Conservation (phyloP, 108 stramenopile species). For the Chaetoceros tenuissimus region DNA sequence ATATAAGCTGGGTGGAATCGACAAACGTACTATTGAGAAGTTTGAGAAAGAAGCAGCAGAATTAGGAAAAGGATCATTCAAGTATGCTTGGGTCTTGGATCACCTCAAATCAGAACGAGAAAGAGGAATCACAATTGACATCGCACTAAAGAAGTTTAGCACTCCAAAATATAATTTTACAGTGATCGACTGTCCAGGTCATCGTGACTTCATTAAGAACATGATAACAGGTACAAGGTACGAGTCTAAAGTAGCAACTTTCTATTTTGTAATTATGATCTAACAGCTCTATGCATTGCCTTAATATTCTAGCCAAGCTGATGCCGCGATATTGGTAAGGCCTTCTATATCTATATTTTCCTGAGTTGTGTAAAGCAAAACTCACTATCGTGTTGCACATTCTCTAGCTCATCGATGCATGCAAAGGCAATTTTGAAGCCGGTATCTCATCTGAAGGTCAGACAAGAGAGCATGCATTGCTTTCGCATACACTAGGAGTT, state of each 20-base stretch:
- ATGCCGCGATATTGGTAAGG: conserved; percentile 77
- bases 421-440: conserved; percentile 80
- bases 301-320: conserved; percentile 95
- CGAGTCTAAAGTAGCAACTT: too few relatives aligned
- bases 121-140: conserved; percentile 93
- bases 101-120: conserved; percentile 93
- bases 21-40: conserved; percentile 93
- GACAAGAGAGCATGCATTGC: conserved; percentile 88
- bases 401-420: conserved; percentile 46
- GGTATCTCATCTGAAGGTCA: conserved; percentile 89
- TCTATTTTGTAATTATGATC: too few relatives aligned
- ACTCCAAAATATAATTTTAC: conserved; percentile 83
- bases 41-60: conserved; percentile 93
- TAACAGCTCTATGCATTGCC: too few relatives aligned
- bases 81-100: conserved; percentile 95
- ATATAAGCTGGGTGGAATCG: conserved; percentile 84
- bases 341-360: background rate
- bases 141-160: conserved; percentile 91
- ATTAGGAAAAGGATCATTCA: conserved; percentile 89
- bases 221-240: conserved; percentile 96
- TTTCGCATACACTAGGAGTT: conserved; percentile 93
- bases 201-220: conserved; percentile 85
- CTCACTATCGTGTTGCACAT: background rate
- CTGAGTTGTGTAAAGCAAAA: background rate
- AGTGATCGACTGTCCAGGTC: conserved; percentile 94